Percentiles rank a stretch among this genome's conserved stretches.
Evolutionary conservation across 2,329 filamentous ascomycete species (phyloP).

Genomic region (Elsinoe australis): DNA sequence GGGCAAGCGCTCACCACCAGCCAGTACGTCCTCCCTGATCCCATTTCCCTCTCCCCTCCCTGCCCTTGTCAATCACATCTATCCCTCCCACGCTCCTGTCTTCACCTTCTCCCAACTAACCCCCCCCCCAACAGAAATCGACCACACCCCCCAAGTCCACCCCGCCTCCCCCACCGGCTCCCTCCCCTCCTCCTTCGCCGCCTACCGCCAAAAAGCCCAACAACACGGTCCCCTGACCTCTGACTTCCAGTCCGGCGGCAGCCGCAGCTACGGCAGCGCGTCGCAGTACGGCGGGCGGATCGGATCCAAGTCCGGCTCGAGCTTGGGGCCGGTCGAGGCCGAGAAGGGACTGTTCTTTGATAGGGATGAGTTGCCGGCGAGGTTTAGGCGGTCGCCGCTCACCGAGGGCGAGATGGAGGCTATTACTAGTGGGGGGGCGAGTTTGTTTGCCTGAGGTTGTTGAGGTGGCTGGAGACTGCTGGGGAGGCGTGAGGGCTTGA

Average conservation of each 20-base stretch:
- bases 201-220: slow-evolving; percentile 69
- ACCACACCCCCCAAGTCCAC: slow-evolving; percentile 67
- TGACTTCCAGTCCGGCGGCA: background rate
- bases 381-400: slow-evolving; percentile 72
- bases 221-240: slow-evolving; percentile 62
- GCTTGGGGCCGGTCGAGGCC: slow-evolving; percentile 65
- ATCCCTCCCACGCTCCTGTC: background rate
- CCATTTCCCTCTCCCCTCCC: background rate
- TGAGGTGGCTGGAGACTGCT: too few relatives aligned
- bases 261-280: slow-evolving; percentile 21
- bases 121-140: slow-evolving; percentile 49
- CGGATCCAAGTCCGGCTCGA: slow-evolving; percentile 58
- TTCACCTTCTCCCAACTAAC: slow-evolving; percentile 7
- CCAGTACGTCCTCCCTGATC: slow-evolving; percentile 32
- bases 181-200: slow-evolving; percentile 64
- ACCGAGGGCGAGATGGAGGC: slow-evolving; percentile 85
- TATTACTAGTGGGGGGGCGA: slow-evolving; percentile 86
- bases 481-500: too few relatives aligned
- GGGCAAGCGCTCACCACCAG: slow-evolving; percentile 41
- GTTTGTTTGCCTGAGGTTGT: slow-evolving; percentile 44
- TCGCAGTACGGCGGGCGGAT: slow-evolving; percentile 34
- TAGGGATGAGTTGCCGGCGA: slow-evolving; percentile 72
- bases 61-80: background rate
- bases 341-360: slow-evolving; percentile 76
- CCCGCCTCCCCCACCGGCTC: slow-evolving; percentile 60